phyloP scores from a whole-genome alignment of 352 stramenopile genomes.

The Pythium sukuiense region DNA sequence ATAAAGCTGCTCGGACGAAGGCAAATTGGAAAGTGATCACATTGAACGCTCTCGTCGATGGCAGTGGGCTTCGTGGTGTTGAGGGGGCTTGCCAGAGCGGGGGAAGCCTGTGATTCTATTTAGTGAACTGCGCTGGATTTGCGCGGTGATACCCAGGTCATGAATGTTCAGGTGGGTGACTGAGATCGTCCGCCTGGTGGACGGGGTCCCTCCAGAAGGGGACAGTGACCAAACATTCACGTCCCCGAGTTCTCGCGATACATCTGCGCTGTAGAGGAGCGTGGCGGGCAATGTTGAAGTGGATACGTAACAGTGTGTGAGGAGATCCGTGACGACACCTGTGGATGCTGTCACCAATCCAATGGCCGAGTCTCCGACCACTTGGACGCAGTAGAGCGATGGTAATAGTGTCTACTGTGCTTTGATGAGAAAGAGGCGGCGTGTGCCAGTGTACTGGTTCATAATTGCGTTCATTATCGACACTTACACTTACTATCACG shows the following conservation, averaged over 20 bases:
- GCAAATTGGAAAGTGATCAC: neutral
- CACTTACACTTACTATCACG: slow-evolving; percentile 3
- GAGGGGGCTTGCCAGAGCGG: neutral
- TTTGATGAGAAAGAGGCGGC: no score
- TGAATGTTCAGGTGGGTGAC: neutral
- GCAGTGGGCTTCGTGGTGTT: neutral
- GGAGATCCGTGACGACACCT: neutral
- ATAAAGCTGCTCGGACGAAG: slow-evolving; percentile 1
- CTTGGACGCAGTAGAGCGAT: no score
- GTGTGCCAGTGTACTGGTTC: neutral
- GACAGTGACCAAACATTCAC: neutral
- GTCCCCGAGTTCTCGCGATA: neutral
- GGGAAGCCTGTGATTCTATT: neutral
- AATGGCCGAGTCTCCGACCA: neutral
- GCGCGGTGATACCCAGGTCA: slow-evolving; percentile 3
- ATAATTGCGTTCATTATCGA: slow-evolving; percentile 8
- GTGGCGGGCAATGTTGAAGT: neutral
- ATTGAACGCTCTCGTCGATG: neutral
- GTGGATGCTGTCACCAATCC: neutral
- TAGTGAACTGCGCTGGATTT: slow-evolving; percentile 4
- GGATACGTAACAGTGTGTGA: neutral
- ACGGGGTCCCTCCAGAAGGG: neutral
- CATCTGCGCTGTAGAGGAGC: slow-evolving; percentile 1
- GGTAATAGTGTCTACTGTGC: no score
- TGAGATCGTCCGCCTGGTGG: neutral